A percentile compares a stretch with the other conserved stretches of the same genome.
These are phyloP conservation scores for Cladosporium colombiae DNA, from an alignment of 2,329 filamentous ascomycete genomes.

Conservation along the genomic window DNA sequence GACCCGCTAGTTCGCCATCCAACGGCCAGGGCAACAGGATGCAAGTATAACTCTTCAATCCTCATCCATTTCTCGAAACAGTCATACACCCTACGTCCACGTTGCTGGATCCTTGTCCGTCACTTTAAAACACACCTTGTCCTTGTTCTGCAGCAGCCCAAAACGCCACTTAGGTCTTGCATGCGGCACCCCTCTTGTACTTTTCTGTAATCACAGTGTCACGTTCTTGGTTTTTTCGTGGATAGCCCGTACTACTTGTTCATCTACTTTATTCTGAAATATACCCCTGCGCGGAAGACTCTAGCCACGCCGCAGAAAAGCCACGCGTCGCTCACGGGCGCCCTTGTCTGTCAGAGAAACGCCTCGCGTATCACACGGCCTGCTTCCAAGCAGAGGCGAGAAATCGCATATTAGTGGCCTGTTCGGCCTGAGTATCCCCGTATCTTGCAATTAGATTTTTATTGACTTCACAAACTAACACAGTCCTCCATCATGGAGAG, in stretches of 20 bases:
- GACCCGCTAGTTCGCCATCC: constrained; percentile 3
- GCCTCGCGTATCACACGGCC: constrained; percentile 18
- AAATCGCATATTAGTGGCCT: constrained; percentile 16
- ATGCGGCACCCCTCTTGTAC: constrained; percentile 21
- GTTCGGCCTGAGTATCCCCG: constrained; percentile 21
- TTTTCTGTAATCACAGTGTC: constrained; percentile 20
- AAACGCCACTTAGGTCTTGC: constrained; percentile 20
- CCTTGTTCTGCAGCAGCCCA: constrained; percentile 17
- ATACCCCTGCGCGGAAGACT: constrained; percentile 7
- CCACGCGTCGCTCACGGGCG: constrained; percentile 17
- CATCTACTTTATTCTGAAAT: constrained; percentile 1
- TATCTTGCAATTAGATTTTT: constrained; percentile 25
- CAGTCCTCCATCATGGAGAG: constrained; percentile 25
- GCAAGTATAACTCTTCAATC: constrained; percentile 17
- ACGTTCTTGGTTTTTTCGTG: constrained; percentile 16
- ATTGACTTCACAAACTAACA: constrained; percentile 27
- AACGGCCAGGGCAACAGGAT: constrained; percentile 14
- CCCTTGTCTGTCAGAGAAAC: constrained; percentile 20
- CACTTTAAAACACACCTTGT: constrained; percentile 16
- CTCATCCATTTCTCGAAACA: constrained; percentile 13
- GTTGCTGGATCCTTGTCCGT: constrained; percentile 19
- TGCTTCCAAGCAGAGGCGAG: not conserved
- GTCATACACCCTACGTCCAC: constrained; percentile 16
- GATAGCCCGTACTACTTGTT: constrained; percentile 18
- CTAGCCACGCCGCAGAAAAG: constrained; percentile 13